Percentiles rank a stretch among this genome's conserved stretches.
Conservation (phyloP, 192 early-diverging fungal genomes). For the Physocladia obscura region DNA sequence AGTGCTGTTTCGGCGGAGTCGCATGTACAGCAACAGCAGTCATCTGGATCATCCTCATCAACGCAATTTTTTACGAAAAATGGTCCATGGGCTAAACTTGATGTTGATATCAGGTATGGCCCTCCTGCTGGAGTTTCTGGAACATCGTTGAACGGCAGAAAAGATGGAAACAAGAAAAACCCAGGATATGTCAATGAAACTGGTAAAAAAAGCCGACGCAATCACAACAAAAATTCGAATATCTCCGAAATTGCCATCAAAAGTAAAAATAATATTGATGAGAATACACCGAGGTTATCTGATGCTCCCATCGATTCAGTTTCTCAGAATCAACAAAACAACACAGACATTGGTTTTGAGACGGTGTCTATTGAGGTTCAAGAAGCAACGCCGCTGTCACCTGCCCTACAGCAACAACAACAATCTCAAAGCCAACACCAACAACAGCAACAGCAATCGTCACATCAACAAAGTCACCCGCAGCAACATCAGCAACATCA, state of each 20-base stretch:
- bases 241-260: no score
- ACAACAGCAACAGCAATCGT: not conserved
- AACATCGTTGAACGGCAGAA: not conserved
- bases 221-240: no score
- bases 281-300: no score
- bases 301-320: no score
- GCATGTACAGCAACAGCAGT: not conserved
- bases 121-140: constrained; percentile 28
- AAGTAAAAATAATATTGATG: no score
- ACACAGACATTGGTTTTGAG: no score
- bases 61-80: constrained; percentile 18
- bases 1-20: constrained; percentile 8
- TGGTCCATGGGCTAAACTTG: constrained; percentile 43
- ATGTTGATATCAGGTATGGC: constrained; percentile 41
- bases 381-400: no score
- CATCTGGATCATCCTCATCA: not conserved
- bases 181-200: not conserved
- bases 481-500: constrained; percentile 1
- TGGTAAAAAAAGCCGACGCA: not conserved
- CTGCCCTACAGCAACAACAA: constrained; percentile 2
- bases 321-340: no score
- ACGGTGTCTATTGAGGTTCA: no score
- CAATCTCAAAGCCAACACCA: constrained; percentile 1
- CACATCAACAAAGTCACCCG: not conserved
- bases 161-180: not conserved